Evolutionary conservation across 2,329 filamentous ascomycete genomes (phyloP).

Genomic region (Alternaria sp.): DNA sequence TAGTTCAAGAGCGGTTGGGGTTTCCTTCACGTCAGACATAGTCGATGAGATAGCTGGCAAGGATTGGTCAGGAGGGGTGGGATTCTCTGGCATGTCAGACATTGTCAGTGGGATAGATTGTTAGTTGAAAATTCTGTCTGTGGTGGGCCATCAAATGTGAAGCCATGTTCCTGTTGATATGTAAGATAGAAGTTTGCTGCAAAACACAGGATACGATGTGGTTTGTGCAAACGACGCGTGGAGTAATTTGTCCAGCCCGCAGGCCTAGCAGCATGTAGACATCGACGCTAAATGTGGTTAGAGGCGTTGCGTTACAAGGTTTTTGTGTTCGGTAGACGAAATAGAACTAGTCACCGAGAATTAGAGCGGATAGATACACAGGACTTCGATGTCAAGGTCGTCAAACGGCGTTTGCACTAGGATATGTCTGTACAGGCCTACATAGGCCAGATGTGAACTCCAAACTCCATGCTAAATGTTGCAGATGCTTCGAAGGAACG

Average conservation of each 20-base stretch:
- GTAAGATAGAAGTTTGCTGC: background rate
- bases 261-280: background rate
- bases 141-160: background rate
- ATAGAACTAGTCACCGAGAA: background rate
- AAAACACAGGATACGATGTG: background rate
- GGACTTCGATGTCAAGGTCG: background rate
- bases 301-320: background rate
- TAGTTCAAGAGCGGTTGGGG: background rate
- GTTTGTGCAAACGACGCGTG: background rate
- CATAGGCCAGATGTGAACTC: conserved; percentile 6
- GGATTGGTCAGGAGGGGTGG: background rate
- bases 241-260: background rate
- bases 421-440: background rate
- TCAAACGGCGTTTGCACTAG: background rate
- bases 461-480: conserved; percentile 44
- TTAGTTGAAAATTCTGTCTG: background rate
- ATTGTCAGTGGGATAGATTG: background rate
- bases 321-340: too few species aligned
- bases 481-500: conserved; percentile 1
- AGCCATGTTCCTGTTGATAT: background rate
- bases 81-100: background rate
- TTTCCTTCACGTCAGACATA: background rate
- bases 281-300: background rate
- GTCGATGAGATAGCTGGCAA: background rate
- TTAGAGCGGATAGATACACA: background rate